Conservation (phyloP, 257 asterid genomes). For the Cynanchum wilfordii region DNA sequence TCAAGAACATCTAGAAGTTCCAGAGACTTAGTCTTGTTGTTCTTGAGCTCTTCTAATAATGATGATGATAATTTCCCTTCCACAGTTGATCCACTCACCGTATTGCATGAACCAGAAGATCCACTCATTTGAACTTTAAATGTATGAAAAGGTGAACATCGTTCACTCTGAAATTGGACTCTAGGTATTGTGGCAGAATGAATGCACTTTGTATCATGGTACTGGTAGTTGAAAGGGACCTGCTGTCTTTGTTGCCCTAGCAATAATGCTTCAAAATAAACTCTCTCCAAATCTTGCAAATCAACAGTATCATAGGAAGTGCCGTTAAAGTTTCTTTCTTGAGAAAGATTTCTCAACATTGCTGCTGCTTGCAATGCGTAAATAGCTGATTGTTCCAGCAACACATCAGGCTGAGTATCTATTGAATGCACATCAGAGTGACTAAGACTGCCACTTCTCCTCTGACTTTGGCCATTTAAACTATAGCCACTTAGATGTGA, state of each 20-base stretch:
- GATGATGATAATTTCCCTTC: constrained; percentile 45
- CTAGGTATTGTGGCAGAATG: constrained; percentile 33
- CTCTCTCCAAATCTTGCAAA: constrained; percentile 54
- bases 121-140: constrained; percentile 37
- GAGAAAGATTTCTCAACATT: constrained; percentile 32
- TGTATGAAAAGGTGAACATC: constrained; percentile 25
- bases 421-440: constrained; percentile 34
- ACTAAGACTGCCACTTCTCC: constrained; percentile 40
- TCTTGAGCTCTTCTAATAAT: constrained; percentile 58
- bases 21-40: constrained; percentile 50
- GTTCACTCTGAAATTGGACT: constrained; percentile 42
- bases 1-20: constrained; percentile 62
- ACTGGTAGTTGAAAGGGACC: constrained; percentile 37
- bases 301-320: constrained; percentile 37
- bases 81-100: constrained; percentile 32
- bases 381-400: constrained; percentile 32
- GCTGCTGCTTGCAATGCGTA: constrained; percentile 29
- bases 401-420: constrained; percentile 41
- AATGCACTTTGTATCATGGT: constrained; percentile 27
- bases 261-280: constrained; percentile 59
- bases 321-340: constrained; percentile 33
- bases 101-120: constrained; percentile 30
- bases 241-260: constrained; percentile 56
- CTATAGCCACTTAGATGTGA: constrained; percentile 33
- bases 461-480: constrained; percentile 36